Percentiles rank a stretch among this genome's conserved stretches.
These are phyloP conservation scores for Entoloma clypeatum DNA, from an alignment of 1,284 basidiomycete species.

Conservation along the genomic window DNA sequence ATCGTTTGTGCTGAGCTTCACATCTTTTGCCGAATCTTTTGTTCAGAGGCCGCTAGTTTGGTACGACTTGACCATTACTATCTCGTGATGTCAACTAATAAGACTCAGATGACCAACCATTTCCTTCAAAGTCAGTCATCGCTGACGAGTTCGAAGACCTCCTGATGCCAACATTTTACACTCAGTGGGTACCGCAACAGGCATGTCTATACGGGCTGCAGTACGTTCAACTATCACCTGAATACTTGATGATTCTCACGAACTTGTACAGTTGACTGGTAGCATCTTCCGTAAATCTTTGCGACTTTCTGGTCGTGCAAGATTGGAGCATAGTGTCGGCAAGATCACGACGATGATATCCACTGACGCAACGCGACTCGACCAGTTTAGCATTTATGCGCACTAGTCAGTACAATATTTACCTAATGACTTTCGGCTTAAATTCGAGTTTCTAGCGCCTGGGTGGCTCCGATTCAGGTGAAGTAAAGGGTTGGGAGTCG, in stretches of 20 bases:
- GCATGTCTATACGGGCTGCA: conserved; percentile 47
- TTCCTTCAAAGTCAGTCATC: conserved; percentile 42
- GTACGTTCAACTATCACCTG: conserved; percentile 27
- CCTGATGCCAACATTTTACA: neutral
- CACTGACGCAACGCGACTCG: conserved; percentile 54
- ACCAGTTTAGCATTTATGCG: conserved; percentile 42
- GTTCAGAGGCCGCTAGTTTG: conserved; percentile 47
- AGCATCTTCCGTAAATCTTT: conserved; percentile 71
- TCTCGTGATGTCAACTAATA: neutral
- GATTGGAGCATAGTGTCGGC: conserved; percentile 57
- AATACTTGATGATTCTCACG: conserved; percentile 1
- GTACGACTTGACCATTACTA: conserved; percentile 27
- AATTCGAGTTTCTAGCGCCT: conserved; percentile 35
- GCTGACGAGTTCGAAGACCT: neutral
- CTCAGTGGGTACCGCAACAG: conserved; percentile 49
- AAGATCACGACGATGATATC: conserved; percentile 73
- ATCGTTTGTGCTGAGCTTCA: conserved; percentile 4
- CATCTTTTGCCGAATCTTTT: conserved; percentile 2
- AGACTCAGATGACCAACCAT: conserved; percentile 45
- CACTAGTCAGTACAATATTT: conserved; percentile 43
- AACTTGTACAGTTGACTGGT: conserved; percentile 55
- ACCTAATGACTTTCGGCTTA: neutral
- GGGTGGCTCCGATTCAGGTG: conserved; percentile 55
- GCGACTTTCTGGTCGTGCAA: conserved; percentile 61
- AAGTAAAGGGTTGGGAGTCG: conserved; percentile 1